Conservation (phyloP, 108 stramenopile genomes). For the Bacterosira constricta region DNA sequence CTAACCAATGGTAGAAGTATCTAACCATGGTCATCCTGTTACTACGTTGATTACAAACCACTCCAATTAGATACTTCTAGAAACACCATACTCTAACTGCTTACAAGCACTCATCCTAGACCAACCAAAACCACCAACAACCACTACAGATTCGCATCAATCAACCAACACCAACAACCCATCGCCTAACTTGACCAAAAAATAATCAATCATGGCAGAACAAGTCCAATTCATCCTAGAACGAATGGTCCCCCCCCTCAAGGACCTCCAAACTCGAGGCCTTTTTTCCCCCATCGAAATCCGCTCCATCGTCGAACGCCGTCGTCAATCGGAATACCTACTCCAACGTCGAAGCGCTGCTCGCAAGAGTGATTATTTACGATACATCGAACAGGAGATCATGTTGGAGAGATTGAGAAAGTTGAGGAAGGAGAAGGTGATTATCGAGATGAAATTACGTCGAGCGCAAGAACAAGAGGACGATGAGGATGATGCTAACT, state of each 20-base stretch:
- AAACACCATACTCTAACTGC: too few relatives aligned
- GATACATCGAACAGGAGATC: slow-evolving; percentile 80
- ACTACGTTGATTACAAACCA: too few relatives aligned
- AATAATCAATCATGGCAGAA: slow-evolving; percentile 70
- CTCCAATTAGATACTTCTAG: too few relatives aligned
- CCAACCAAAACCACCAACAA: too few relatives aligned
- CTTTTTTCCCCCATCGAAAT: slow-evolving; percentile 77
- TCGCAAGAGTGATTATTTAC: slow-evolving; percentile 74
- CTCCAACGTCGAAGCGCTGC: slow-evolving; percentile 60
- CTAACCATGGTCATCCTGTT: too few relatives aligned
- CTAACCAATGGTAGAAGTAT: too few relatives aligned
- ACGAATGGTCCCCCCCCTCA: slow-evolving; percentile 83
- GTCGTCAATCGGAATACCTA: slow-evolving; percentile 81
- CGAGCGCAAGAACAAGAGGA: slow-evolving; percentile 34
- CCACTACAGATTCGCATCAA: background rate
- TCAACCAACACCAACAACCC: background rate
- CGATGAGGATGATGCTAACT: slow-evolving; percentile 14
- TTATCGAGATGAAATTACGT: slow-evolving; percentile 50
- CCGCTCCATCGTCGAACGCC: slow-evolving; percentile 77
- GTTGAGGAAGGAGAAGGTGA: slow-evolving; percentile 60
- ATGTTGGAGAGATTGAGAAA: slow-evolving; percentile 65
- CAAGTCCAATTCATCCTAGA: slow-evolving; percentile 87
- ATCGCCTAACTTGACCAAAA: too few relatives aligned
- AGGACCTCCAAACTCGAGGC: slow-evolving; percentile 70
- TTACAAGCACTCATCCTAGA: too few relatives aligned